Evolutionary conservation across 768 basidiomycete genomes (phyloP), one percentile per base, ranked within the genome.

Genomic region (Mrakia gelida): DNA sequence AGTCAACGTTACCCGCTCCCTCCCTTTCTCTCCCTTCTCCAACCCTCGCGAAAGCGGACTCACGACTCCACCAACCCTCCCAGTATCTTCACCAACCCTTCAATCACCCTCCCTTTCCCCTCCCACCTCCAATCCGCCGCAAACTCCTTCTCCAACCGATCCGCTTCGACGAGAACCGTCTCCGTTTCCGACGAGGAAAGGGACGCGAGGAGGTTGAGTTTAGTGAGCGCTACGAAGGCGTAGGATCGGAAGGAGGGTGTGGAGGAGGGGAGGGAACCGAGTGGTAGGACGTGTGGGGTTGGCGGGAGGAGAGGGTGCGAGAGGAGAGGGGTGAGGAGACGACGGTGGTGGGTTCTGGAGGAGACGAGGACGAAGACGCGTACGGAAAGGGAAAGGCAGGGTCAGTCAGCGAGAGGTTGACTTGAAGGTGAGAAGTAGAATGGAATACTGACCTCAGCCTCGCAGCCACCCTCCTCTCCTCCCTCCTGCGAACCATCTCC

Each of bases 251-350:
- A 65, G 30, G 30, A 15, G 18, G 63, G n/a, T 7, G n/a, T 6
- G 2, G 32, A n/a, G 10, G n/a, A n/a, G 30, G 30, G 28, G 2
- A 65, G 15, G n/a, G 63, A 65, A 2, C 63, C 63, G 15, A 65
- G 63, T 0, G 63, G 63, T 32, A 65, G 30, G 32, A 65, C 16
- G 30, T 32, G 63, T 7, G 63, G 63, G 18, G 63, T 65, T 15
- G 63, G 30, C 0, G 63, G 63, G 63, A 65, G 63, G 63, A 65
- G 32, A 34, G 63, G 63, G 21, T 65, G 63, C 2, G 30, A 34
- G 30, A 65, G 63, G 63, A 65, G 63, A 21, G 63, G 63, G 16
- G 63, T 65, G 63, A 65, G 63, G 32, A 65, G 63, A 18, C 63
- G 63, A 30, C 63, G 63, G 32, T 65, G 18, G 9, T 65, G 63